A percentile compares a stretch with the other conserved stretches of the same genome.
Evolutionary conservation across 768 basidiomycete genomes (phyloP).

Genomic region (Termitomyces eurrhizus): DNA sequence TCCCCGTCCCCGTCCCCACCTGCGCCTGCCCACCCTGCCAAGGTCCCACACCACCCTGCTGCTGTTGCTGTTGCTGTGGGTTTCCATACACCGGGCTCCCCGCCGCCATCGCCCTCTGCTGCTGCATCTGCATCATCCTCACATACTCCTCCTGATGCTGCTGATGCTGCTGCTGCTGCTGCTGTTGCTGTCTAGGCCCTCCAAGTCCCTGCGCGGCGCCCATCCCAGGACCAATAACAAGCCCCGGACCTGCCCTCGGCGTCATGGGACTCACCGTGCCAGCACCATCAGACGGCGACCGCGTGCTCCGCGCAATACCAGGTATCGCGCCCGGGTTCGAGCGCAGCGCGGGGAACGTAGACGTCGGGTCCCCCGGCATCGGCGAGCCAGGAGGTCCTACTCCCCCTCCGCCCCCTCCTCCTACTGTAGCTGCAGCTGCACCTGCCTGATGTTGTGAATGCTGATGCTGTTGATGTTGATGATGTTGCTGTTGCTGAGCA

Average conservation of each 20-base stretch:
- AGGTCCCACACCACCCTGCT: conserved; percentile 8
- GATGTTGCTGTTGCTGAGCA: conserved; percentile 29
- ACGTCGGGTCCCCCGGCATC: conserved; percentile 35
- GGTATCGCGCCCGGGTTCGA: conserved; percentile 55
- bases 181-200: no score
- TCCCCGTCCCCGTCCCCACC: conserved; percentile 12
- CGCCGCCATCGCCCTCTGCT: conserved; percentile 31
- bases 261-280: conserved; percentile 44
- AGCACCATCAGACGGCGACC: conserved; percentile 65
- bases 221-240: conserved; percentile 13
- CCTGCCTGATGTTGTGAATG: neutral
- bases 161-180: no score
- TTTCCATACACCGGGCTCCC: conserved; percentile 34
- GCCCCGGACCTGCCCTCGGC: neutral
- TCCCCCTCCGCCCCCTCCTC: conserved; percentile 32
- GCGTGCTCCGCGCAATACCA: conserved; percentile 69
- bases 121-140: conserved; percentile 46
- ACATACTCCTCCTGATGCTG: conserved; percentile 50
- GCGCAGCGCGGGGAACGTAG: conserved; percentile 46
- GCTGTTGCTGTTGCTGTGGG: conserved; percentile 4
- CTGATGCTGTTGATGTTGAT: neutral
- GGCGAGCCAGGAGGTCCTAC: conserved; percentile 45
- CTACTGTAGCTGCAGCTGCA: conserved; percentile 26
- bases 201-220: neutral
- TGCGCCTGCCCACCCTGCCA: conserved; percentile 18